A percentile compares a stretch with the other conserved stretches of the same genome.
phyloP scores from a whole-genome alignment of 129 eudicot genomes.

The Calendula officinalis region DNA sequence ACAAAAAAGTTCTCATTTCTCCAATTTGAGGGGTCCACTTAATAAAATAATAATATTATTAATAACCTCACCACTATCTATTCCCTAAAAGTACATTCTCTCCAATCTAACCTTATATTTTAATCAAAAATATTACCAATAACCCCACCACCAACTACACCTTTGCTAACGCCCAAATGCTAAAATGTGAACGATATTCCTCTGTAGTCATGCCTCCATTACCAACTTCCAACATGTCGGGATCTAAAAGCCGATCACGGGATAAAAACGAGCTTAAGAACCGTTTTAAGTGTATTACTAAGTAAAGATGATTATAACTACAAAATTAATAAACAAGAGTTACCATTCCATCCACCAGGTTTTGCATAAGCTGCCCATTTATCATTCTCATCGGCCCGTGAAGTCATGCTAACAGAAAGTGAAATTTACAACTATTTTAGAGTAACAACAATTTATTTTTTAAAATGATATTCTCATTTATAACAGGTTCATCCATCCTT shows the following conservation, averaged over 20 bases:
- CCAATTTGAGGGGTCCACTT: no score
- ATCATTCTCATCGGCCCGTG: conserved; percentile 70
- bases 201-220: conserved; percentile 81
- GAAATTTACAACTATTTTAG: conserved; percentile 1
- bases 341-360: conserved; percentile 98
- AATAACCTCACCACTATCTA: no score
- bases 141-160: no score
- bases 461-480: neutral
- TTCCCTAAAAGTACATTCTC: no score
- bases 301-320: neutral
- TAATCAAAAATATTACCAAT: no score
- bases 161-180: conserved; percentile 94
- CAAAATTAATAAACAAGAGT: neutral
- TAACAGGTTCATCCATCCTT: no score
- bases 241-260: conserved; percentile 47
- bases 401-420: conserved; percentile 57
- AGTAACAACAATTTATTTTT: neutral
- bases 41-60: no score
- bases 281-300: neutral
- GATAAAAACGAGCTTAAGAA: neutral
- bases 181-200: conserved; percentile 95
- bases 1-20: no score
- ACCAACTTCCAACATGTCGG: conserved; percentile 96
- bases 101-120: no score
- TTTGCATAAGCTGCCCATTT: conserved; percentile 80